Percentiles rank a stretch among this genome's conserved stretches.
phyloP scores from a whole-genome alignment of 768 basidiomycete species.

The Mycena pura region DNA sequence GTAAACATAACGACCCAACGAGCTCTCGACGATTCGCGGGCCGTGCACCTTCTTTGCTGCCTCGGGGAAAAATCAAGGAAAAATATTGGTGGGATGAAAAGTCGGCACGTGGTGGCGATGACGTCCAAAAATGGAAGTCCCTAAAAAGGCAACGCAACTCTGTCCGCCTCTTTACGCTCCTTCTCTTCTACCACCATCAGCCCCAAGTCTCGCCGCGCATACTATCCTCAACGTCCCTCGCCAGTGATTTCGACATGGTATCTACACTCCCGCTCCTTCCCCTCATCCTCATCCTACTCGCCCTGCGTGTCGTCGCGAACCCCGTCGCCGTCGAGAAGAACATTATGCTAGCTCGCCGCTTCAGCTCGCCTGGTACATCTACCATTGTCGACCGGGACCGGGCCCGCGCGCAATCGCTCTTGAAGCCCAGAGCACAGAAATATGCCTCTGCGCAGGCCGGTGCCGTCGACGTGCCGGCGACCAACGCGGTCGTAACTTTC shows the following conservation, averaged over 20 bases:
- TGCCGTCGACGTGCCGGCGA: conserved; percentile 47
- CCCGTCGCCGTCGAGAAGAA: conserved; percentile 50
- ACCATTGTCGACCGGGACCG: conserved; percentile 60
- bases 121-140: too few relatives aligned
- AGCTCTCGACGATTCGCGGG: too few relatives aligned
- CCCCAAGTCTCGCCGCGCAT: too few relatives aligned
- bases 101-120: too few relatives aligned
- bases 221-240: too few relatives aligned
- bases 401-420: conserved; percentile 53
- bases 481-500: conserved; percentile 38
- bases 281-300: conserved; percentile 52
- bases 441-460: conserved; percentile 39
- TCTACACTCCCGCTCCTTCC: conserved; percentile 42
- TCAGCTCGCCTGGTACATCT: conserved; percentile 56
- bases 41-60: too few relatives aligned
- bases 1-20: too few relatives aligned
- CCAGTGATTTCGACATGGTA: conserved; percentile 21
- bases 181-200: too few relatives aligned
- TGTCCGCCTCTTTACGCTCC: too few relatives aligned
- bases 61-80: too few relatives aligned
- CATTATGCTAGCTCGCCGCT: conserved; percentile 56
- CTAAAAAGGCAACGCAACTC: too few relatives aligned
- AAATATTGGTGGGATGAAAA: too few relatives aligned
- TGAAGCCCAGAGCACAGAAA: conserved; percentile 46
- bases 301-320: conserved; percentile 52